Conservation (phyloP, 2,329 filamentous ascomycete species). For the Verticillium klebahnii region DNA sequence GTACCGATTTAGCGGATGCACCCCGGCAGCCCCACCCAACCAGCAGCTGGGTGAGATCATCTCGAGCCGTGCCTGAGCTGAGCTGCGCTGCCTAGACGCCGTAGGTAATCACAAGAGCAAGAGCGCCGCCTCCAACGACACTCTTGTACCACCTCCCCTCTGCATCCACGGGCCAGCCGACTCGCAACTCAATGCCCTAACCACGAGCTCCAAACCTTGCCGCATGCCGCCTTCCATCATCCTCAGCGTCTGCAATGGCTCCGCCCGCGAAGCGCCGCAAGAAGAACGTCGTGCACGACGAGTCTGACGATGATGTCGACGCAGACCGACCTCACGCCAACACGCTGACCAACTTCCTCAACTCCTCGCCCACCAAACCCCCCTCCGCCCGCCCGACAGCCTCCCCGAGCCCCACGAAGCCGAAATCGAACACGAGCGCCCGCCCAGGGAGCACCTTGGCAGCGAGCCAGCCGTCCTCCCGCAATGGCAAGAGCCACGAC, state of each 20-base stretch:
- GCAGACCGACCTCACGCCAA: conserved; percentile 34
- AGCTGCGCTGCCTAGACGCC: too few species aligned
- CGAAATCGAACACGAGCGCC: conserved; percentile 20
- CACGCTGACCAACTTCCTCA: conserved; percentile 48
- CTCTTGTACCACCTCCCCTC: not conserved
- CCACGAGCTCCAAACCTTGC: not conserved
- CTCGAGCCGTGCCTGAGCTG: not conserved
- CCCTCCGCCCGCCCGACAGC: conserved; percentile 14
- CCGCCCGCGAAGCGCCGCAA: conserved; percentile 55
- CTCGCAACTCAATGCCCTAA: not conserved
- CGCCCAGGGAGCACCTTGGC: not conserved
- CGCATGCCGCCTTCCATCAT: not conserved
- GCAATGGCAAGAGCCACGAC: conserved; percentile 16
- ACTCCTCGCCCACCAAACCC: conserved; percentile 40
- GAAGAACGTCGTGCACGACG: conserved; percentile 47
- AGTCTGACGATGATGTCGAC: conserved; percentile 45
- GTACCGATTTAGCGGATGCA: not conserved
- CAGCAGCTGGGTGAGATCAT: not conserved
- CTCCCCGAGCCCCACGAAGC: conserved; percentile 38
- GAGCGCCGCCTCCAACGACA: not conserved
- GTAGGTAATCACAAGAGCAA: too few species aligned
- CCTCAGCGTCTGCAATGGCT: conserved; percentile 37
- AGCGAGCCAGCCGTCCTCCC: conserved; percentile 15
- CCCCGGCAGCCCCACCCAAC: not conserved
- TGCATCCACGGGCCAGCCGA: not conserved